Evolutionary conservation across 2,329 filamentous ascomycete genomes (phyloP), one percentile per base, ranked within the genome.

Genomic region (Alternaria alternata): DNA sequence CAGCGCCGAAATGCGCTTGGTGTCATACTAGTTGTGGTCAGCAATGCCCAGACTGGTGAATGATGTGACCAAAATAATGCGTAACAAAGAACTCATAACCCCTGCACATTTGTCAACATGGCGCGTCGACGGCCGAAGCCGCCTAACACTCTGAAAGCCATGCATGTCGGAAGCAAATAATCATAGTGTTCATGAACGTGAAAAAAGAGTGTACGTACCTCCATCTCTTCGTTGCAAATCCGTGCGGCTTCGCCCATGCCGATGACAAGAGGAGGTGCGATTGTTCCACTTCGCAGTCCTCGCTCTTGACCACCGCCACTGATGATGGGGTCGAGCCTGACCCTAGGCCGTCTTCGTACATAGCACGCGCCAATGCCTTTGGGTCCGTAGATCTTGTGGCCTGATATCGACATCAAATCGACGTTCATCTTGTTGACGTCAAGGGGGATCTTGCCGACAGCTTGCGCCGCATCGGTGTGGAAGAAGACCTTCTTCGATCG

Each of bases 391-490:
- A 99, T 96, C 82, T 99, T 99, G 83, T 99, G 95, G 30, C 92
- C 94, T 8, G 95, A 98, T 62, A 99, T 97, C 30, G 94, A 98
- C 94, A 99, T 97, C 75, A 99, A 83, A 77, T 99, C 95, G 66
- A 99, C 90, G 79, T 97, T 96, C 93, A 97, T 94, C 80, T 92
- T 91, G 80, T 98, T 97, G 75, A 99, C 95, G 73, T 97, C 93
- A 48, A 99, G 83, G 0, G 94, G 93, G 51, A 99, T 97, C 84
- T 99, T 99, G 75, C 95, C 95, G n/a, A 98, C 94, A 16, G 95
- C 95, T 82, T 99, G 95, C 1, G 95, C 95, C 52, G 86, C 95
- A 79, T 99, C 95, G 24, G 93, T 96, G 82, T 99, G 95, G 87
- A 99, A 99, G 81, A 97, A 99, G 44, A 97, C 85, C 84, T 97